These are phyloP conservation scores for Ambrosiella beaveri DNA, from an alignment of 2,329 filamentous ascomycete genomes.

Conservation along the genomic window DNA sequence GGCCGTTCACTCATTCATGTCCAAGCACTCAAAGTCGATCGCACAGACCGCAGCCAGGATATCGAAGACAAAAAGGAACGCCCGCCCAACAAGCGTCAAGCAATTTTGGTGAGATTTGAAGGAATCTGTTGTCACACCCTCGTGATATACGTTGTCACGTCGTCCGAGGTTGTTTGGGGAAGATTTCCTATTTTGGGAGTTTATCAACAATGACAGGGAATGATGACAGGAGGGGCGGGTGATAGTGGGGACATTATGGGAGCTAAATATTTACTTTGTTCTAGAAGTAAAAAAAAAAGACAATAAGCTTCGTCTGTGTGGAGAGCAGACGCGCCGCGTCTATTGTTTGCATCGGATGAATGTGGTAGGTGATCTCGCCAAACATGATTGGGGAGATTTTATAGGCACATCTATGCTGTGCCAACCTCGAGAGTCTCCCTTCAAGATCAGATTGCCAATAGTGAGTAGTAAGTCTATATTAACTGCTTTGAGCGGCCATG, in stretches of 20 bases:
- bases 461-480: too few species aligned
- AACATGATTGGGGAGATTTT: background rate
- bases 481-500: too few species aligned
- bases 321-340: background rate
- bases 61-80: background rate
- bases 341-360: background rate
- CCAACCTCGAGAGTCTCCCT: too few species aligned
- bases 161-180: background rate
- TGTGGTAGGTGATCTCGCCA: background rate
- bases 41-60: background rate
- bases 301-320: background rate
- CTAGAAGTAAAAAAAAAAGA: slow-evolving; percentile 1
- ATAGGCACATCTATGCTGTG: too few species aligned
- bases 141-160: background rate
- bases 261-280: slow-evolving; percentile 2
- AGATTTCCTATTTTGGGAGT: background rate
- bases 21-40: background rate
- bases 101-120: slow-evolving; percentile 1
- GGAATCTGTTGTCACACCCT: background rate
- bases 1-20: background rate
- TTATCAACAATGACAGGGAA: background rate
- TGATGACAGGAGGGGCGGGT: background rate
- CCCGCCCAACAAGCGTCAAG: background rate
- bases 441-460: too few species aligned
- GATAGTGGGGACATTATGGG: slow-evolving; percentile 1